Evolutionary conservation across 1,284 basidiomycete species (phyloP).

Genomic region (Ganoderma multipileum): DNA sequence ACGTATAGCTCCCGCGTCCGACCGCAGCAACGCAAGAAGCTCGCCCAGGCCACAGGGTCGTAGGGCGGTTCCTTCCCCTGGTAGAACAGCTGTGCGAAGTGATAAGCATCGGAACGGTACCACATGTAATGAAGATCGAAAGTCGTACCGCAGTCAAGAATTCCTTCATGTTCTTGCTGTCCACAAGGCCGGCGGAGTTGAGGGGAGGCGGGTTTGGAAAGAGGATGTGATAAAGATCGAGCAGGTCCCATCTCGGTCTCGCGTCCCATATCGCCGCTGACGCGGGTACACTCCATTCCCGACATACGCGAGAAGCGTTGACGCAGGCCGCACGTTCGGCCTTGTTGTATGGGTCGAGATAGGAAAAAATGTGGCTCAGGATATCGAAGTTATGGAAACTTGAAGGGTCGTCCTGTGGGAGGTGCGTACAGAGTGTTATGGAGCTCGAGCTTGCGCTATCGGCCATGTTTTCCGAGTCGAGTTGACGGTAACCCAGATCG

Average conservation of each 20-base stretch:
- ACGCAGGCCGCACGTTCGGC: neutral
- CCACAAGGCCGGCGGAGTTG: neutral
- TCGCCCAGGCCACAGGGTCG: neutral
- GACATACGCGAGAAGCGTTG: constrained; percentile 1
- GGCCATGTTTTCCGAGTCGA: neutral
- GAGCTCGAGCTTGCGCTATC: neutral
- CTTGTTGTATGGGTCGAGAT: constrained; percentile 1
- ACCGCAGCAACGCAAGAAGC: constrained; percentile 2
- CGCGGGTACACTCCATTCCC: neutral
- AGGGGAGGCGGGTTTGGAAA: neutral
- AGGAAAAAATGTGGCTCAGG: neutral
- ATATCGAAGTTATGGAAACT: constrained; percentile 2
- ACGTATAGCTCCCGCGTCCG: neutral
- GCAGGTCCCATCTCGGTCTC: neutral
- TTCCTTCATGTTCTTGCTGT: neutral
- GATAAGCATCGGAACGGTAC: neutral
- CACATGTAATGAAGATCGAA: neutral
- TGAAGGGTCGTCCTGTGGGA: neutral
- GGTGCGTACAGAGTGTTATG: neutral
- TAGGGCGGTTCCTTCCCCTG: neutral
- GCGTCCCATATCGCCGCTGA: neutral
- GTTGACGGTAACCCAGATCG: neutral
- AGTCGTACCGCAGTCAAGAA: neutral
- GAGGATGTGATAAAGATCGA: neutral
- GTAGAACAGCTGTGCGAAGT: neutral